Evolutionary conservation across 441 rosid genomes (phyloP), one percentile per base, ranked within the genome.

Genomic region (Arabidopsis lyrata): DNA sequence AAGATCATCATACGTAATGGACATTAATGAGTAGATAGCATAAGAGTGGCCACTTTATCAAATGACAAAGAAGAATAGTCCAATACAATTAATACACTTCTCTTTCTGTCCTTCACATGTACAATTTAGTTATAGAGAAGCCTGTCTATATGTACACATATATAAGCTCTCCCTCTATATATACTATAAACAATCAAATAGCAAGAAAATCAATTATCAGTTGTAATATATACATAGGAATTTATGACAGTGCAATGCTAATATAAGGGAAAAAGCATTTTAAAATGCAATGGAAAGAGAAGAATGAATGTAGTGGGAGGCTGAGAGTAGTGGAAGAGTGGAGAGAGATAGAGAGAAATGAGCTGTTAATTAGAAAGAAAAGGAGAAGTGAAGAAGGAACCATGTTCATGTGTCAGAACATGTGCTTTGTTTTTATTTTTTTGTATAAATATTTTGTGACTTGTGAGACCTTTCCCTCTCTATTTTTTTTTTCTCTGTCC

Each of bases 401-500:
- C 81, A 77, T 77, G 77, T 66, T 72, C 73, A 66, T 77, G 73
- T 83, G 86, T 74, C 78, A 81, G 78, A 78, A 81, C 97, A 89
- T 87, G 92, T 91, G 97, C 81, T 82, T 71, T 63, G 87, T 86
- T 85, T 77, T 77, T 81, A 69, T 49, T 77, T 50, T 50, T 78
- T 65, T 70, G 42, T 49, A 70, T 76, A 65, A 65, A 56, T 70
- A 58, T 64, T 48, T 32, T 71, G 68, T 67, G 66, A 64, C 63
- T 77, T 66, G 62, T 70, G 67, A 63, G 55, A 35, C 62, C 72
- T 76, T 67, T 76, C 72, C 41, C 27, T 64, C 62, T 71, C 78
- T 81, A 73, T 77, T 84, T 81, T 84, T 78, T 83, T 81, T 84
- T 82, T 80, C 88, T 81, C 87, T 89, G 88, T 89, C 90, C 81